A percentile compares a stretch with the other conserved stretches of the same genome.
Evolutionary conservation across 352 stramenopile species (phyloP).

Genomic region (Phytophthora crassamura): DNA sequence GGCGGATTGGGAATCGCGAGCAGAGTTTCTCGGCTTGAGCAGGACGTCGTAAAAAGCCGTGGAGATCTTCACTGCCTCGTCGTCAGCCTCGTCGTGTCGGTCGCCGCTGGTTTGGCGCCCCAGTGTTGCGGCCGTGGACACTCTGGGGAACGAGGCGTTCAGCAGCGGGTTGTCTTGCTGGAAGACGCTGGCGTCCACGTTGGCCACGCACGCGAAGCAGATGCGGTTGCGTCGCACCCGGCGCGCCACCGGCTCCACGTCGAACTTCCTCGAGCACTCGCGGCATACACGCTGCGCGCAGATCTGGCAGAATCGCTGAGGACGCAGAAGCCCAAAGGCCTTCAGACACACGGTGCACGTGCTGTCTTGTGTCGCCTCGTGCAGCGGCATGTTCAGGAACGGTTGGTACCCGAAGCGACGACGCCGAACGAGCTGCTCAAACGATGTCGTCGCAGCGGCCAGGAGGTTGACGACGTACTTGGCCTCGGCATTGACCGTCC

Average conservation of each 20-base stretch:
- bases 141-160: conserved; percentile 24
- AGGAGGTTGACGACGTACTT: conserved; percentile 64
- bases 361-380: conserved; percentile 29
- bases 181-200: conserved; percentile 56
- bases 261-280: conserved; percentile 71
- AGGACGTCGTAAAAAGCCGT: conserved; percentile 38
- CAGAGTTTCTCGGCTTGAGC: conserved; percentile 13
- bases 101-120: conserved; percentile 2
- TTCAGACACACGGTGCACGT: conserved; percentile 58
- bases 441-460: conserved; percentile 53
- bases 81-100: conserved; percentile 8
- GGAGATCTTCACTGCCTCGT: conserved; percentile 22
- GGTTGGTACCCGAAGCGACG: conserved; percentile 62
- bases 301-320: conserved; percentile 69
- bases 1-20: conserved; percentile 11
- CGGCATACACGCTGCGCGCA: conserved; percentile 69
- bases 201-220: conserved; percentile 66
- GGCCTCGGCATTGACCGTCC: conserved; percentile 38
- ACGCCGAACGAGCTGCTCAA: conserved; percentile 63
- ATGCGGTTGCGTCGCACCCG: conserved; percentile 63
- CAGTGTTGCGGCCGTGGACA: conserved; percentile 14
- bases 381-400: conserved; percentile 51
- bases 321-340: conserved; percentile 61
- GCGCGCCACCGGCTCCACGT: conserved; percentile 60
- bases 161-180: conserved; percentile 41